Conservation (phyloP, 805 yeast genomes). For the Schwanniomyces occidentalis region DNA sequence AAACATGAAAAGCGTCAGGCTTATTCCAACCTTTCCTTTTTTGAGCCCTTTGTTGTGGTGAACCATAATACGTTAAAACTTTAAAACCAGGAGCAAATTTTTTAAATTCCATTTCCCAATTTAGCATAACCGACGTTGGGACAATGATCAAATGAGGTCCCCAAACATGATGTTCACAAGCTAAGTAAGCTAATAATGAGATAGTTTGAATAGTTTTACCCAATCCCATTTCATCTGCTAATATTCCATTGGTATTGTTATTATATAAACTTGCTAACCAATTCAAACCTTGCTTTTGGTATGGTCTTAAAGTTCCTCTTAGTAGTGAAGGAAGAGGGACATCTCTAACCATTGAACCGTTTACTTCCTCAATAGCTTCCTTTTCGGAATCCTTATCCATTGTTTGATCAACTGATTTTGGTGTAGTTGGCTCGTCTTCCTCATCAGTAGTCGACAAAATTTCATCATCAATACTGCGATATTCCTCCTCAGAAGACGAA, state of each 20-base stretch:
- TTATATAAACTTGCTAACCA: slow-evolving; percentile 96
- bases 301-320: slow-evolving; percentile 81
- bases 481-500: slow-evolving; percentile 14
- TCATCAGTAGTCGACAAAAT: slow-evolving; percentile 21
- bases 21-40: slow-evolving; percentile 98
- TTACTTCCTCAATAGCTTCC: slow-evolving; percentile 32
- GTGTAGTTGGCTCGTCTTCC: slow-evolving; percentile 37
- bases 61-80: slow-evolving; percentile 92
- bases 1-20: slow-evolving; percentile 92
- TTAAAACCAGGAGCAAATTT: slow-evolving; percentile 98
- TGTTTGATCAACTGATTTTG: slow-evolving; percentile 13
- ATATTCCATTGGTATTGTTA: slow-evolving; percentile 90
- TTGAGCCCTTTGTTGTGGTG: slow-evolving; percentile 94
- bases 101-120: slow-evolving; percentile 99
- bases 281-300: slow-evolving; percentile 94
- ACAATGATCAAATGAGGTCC: slow-evolving; percentile 97
- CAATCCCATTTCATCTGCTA: slow-evolving; percentile 99
- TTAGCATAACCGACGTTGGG: slow-evolving; percentile 95
- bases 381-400: slow-evolving; percentile 12
- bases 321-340: slow-evolving; percentile 77
- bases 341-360: slow-evolving; percentile 49
- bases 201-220: slow-evolving; percentile 98
- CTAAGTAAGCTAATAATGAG: slow-evolving; percentile 78
- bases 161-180: slow-evolving; percentile 93
- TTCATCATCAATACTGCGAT: slow-evolving; percentile 16